Evolutionary conservation across 2,329 filamentous ascomycete species (phyloP).

Genomic region (Coccinonectria pachysandricola): DNA sequence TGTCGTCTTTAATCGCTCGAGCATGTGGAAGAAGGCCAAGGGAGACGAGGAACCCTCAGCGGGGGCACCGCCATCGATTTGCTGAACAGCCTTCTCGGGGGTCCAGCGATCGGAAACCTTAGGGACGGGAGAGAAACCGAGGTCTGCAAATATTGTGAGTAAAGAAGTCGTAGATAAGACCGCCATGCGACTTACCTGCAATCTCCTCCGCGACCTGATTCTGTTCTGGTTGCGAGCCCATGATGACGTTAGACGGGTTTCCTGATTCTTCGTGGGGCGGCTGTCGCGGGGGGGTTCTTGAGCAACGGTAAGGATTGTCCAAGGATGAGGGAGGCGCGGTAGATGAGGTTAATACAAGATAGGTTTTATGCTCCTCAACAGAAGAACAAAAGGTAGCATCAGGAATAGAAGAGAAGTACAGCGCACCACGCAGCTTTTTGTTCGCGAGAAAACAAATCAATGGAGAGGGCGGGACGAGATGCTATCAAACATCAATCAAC

Average conservation of each 20-base stretch:
- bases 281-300: too few species aligned
- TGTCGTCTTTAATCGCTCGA: slow-evolving; percentile 90
- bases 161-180: neutral
- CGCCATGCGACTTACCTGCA: slow-evolving; percentile 12
- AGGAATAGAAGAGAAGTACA: too few species aligned
- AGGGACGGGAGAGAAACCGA: slow-evolving; percentile 27
- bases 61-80: slow-evolving; percentile 46
- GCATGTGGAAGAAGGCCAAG: slow-evolving; percentile 84
- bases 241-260: slow-evolving; percentile 8
- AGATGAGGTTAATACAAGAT: too few species aligned
- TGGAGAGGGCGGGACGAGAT: too few species aligned
- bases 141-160: slow-evolving; percentile 11
- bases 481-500: too few species aligned
- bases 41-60: slow-evolving; percentile 58
- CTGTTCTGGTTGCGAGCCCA: slow-evolving; percentile 21
- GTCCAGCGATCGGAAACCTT: slow-evolving; percentile 41
- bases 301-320: too few species aligned
- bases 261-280: slow-evolving; percentile 1
- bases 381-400: too few species aligned
- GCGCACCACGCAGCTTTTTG: too few species aligned
- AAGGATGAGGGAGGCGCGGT: too few species aligned
- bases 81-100: slow-evolving; percentile 53
- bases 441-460: too few species aligned
- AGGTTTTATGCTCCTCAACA: too few species aligned
- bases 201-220: slow-evolving; percentile 12